Evolutionary conservation across 2,329 filamentous ascomycete genomes (phyloP).

Genomic region (Spiromastix sp.): DNA sequence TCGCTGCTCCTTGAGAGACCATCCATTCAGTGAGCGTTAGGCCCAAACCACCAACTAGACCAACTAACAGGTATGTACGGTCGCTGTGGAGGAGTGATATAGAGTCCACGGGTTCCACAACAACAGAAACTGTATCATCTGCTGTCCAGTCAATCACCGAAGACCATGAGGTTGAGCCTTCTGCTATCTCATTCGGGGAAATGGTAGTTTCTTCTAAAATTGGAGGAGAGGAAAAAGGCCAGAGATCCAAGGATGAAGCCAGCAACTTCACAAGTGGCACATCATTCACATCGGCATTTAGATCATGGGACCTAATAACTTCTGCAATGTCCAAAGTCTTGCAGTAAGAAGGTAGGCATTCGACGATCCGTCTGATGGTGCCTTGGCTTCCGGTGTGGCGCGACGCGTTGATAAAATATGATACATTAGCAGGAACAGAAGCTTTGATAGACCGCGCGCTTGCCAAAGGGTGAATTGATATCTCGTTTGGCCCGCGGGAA

Average conservation of each 20-base stretch:
- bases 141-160: slow-evolving; percentile 7
- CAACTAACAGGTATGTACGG: slow-evolving; percentile 12
- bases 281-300: neutral
- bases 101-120: slow-evolving; percentile 2
- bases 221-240: neutral
- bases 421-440: neutral
- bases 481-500: neutral
- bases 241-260: neutral
- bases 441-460: slow-evolving; percentile 1
- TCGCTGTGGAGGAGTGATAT: neutral
- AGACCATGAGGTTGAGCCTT: neutral
- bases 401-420: neutral
- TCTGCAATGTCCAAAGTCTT: neutral
- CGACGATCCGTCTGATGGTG: neutral
- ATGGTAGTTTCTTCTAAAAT: neutral
- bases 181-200: neutral
- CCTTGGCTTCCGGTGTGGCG: neutral
- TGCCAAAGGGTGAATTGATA: slow-evolving; percentile 2
- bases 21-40: slow-evolving; percentile 8
- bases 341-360: neutral
- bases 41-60: slow-evolving; percentile 10
- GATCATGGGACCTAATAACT: neutral
- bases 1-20: slow-evolving; percentile 7
- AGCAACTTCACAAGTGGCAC: neutral
- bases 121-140: slow-evolving; percentile 2